Base-by-base conservation (phyloP, 202 grass and related monocot species). In the Zoysia matrella region DNA sequence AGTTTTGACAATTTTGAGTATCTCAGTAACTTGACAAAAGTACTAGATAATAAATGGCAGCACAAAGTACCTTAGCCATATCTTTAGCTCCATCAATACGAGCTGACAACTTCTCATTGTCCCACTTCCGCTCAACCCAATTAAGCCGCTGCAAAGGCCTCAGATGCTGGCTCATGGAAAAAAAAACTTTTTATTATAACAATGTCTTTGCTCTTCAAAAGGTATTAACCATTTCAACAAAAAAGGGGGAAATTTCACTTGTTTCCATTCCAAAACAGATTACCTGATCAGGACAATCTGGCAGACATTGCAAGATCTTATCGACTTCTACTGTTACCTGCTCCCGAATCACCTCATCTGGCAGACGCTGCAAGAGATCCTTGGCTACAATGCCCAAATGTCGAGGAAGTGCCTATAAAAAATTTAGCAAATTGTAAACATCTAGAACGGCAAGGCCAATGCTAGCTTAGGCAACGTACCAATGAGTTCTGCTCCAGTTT, bases 41-140 rank as follows among this genome's bases (percentile, higher is more conserved):
- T 54, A 54, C 14, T 3, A 54, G 7, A 52, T 40, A 22, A 18
- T 13, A 4, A 54, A 54, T 11, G 13, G 6, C 15, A 70, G n/a
- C 4, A 12, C 22, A 41, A 2, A 13, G 2, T 47, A 76, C 73
- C 73, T 62, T 49, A 9, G 2, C 0, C 5, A 15, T 47, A 56
- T 11, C 42, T 0, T 15, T 5, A 11, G 57, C 2, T 36, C 1
- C 14, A n/a, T 41, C 1, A 1, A 4, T 0, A 9, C 10, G 12
- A 53, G 9, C 43, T 8, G 0, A 0, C 1, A 85, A 47, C 18
- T 54, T 72, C 5, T 66, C 6, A 1, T 0, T 0, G 39, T 55
- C 14, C 60, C 42, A 16, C 60, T 4, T 66, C 22, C 4, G 2
- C 51, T 79, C 83, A 22, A 79, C 49, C 83, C 49, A 79, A 56